Conservation (phyloP, 2,329 filamentous ascomycete genomes). For the Verticillium tricorpus region DNA sequence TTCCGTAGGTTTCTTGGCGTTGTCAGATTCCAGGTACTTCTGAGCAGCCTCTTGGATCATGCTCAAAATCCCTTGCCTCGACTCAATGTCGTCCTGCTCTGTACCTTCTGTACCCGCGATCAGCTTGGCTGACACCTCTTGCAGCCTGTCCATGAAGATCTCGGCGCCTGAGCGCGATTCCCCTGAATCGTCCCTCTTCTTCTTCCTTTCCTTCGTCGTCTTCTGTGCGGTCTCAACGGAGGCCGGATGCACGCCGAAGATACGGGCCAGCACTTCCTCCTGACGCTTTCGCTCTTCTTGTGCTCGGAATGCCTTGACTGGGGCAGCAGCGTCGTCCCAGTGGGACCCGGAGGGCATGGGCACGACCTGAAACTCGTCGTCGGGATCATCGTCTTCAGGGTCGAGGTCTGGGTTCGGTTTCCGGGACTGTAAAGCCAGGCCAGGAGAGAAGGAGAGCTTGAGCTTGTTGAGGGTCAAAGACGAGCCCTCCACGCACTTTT, state of each 20-base stretch:
- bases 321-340: conserved; percentile 22
- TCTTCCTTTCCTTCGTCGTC: conserved; percentile 22
- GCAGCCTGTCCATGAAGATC: conserved; percentile 33
- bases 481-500: conserved; percentile 49
- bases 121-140: conserved; percentile 35
- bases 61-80: conserved; percentile 44
- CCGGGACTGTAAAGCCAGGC: conserved; percentile 40
- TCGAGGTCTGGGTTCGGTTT: conserved; percentile 32
- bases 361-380: conserved; percentile 49
- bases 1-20: conserved; percentile 16
- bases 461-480: conserved; percentile 49
- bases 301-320: conserved; percentile 41
- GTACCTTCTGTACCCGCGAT: conserved; percentile 21
- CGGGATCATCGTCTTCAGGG: conserved; percentile 45
- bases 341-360: conserved; percentile 20
- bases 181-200: conserved; percentile 21
- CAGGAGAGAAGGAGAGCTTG: conserved; percentile 54
- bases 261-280: conserved; percentile 45
- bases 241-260: conserved; percentile 46
- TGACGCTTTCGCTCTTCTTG: conserved; percentile 51
- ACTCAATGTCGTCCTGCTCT: conserved; percentile 18
- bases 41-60: conserved; percentile 46
- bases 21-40: conserved; percentile 41
- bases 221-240: conserved; percentile 29
- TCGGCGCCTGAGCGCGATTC: conserved; percentile 16